Conservation (phyloP, 164 flowering plant species). For the Berberis vulgaris region DNA sequence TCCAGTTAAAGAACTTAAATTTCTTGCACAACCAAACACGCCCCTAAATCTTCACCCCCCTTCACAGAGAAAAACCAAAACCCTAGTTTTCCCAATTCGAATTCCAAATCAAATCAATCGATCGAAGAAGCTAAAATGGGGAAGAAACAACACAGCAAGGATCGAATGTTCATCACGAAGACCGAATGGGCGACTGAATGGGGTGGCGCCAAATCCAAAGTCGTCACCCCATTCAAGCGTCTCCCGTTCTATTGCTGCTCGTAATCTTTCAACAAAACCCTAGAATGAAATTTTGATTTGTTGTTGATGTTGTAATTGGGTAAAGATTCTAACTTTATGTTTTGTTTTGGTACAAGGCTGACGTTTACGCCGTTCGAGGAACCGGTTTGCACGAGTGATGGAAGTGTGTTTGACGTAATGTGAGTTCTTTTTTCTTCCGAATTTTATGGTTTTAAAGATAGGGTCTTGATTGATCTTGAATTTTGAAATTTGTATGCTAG, state of each 20-base stretch:
- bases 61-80: not conserved
- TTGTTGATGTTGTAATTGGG: too few relatives aligned
- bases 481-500: not conserved
- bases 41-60: too few relatives aligned
- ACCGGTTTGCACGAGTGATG: slow-evolving; percentile 77
- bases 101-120: too few relatives aligned
- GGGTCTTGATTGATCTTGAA: not conserved
- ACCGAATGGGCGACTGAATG: slow-evolving; percentile 99
- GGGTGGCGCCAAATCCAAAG: slow-evolving; percentile 97
- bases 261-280: slow-evolving; percentile 24
- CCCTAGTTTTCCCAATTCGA: not conserved
- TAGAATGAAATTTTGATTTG: not conserved
- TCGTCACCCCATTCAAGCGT: slow-evolving; percentile 71
- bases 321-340: too few relatives aligned
- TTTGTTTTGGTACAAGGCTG: slow-evolving; percentile 36
- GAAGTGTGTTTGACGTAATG: slow-evolving; percentile 82
- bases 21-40: too few relatives aligned
- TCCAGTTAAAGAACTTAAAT: too few relatives aligned
- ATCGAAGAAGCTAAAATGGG: slow-evolving; percentile 42
- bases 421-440: slow-evolving; percentile 18
- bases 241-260: slow-evolving; percentile 98
- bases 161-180: slow-evolving; percentile 83
- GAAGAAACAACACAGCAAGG: slow-evolving; percentile 98
- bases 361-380: slow-evolving; percentile 84
- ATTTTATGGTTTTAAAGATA: not conserved